Percentiles rank a stretch among this genome's conserved stretches.
These are phyloP conservation scores for Fallopia convolvulus DNA, from an alignment of 148 eudicot genomes.

Conservation along the genomic window DNA sequence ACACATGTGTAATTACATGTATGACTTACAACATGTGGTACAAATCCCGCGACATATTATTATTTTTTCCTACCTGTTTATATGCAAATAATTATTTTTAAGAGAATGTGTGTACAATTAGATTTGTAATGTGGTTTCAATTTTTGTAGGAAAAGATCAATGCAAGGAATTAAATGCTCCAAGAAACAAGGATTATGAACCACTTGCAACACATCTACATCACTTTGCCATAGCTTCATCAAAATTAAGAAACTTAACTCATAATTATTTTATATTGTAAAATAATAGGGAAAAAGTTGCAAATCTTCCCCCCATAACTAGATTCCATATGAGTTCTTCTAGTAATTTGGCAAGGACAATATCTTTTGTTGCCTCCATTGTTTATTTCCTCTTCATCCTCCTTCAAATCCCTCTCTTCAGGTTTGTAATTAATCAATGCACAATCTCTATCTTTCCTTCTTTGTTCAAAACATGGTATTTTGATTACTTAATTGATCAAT, in stretches of 20 bases:
- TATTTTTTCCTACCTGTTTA: no score
- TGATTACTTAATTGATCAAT: background rate
- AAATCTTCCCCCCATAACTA: background rate
- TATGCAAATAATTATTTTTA: background rate
- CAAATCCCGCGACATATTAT: no score
- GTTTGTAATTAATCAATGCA: slow-evolving; percentile 10
- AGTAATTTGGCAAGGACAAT: slow-evolving; percentile 36
- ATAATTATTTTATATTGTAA: background rate
- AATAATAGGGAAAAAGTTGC: background rate
- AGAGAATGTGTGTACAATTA: background rate
- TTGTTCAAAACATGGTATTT: no score
- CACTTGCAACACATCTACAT: background rate
- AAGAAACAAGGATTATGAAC: background rate
- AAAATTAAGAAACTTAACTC: background rate
- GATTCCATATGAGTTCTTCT: slow-evolving; percentile 22
- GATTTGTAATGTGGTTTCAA: background rate
- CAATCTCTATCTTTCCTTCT: background rate
- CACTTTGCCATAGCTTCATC: background rate
- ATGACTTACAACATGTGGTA: no score
- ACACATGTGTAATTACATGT: no score
- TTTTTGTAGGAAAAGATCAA: background rate
- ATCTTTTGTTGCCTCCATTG: slow-evolving; percentile 33
- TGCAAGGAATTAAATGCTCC: background rate
- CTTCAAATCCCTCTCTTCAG: slow-evolving; percentile 70
- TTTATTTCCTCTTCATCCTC: slow-evolving; percentile 49